Base-by-base conservation (phyloP, 257 asterid genomes). In the Solanum pennellii region DNA sequence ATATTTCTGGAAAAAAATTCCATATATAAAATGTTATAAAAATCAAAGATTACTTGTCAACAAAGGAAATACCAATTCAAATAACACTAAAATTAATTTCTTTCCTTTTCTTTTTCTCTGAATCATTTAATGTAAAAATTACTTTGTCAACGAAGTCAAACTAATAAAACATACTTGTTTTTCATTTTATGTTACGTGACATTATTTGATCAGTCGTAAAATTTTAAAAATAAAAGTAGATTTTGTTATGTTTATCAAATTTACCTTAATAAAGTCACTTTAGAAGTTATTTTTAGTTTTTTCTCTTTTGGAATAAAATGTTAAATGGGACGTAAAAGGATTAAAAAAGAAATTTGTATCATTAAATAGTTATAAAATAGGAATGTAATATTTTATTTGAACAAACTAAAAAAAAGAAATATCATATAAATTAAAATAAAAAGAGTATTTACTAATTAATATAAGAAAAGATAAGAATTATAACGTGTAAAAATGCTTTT, bases 151-250 rank as follows among this genome's bases (percentile, higher is more conserved):
- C 69, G 2, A 60, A 23, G 29, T 4, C 29, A 3, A 60, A 2
- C 10, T 60, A 60, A n/a, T 65, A 60, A 21, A 13, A 5, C 20
- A 47, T 52, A 7, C 6, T 15, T 7, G 0, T 5, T 20, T 6
- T 52, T n/a, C 33, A 11, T 11, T 11, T 62, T 0, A 62, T 10
- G 4, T 62, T 10, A 23, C 11, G 31, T 62, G 27, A 2, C 0
- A 11, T n/a, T 3, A 0, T 62, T n/a, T 62, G 4, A 11, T n/a
- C 3, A 62, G 1, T 4, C 2, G 3, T 5, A 2, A n/a, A 23
- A 1, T 5, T n/a, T n/a, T 1, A 62, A 62, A 62, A 12, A 11
- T 21, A n/a, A 23, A 1, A n/a, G 1, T 11, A 62, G 16, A 62
- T 5, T 62, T 62, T 62, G 29, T 62, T n/a, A 62, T n/a, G 31